Evolutionary conservation across 305 asterid species (phyloP).

Genomic region (Ajuga reptans): DNA sequence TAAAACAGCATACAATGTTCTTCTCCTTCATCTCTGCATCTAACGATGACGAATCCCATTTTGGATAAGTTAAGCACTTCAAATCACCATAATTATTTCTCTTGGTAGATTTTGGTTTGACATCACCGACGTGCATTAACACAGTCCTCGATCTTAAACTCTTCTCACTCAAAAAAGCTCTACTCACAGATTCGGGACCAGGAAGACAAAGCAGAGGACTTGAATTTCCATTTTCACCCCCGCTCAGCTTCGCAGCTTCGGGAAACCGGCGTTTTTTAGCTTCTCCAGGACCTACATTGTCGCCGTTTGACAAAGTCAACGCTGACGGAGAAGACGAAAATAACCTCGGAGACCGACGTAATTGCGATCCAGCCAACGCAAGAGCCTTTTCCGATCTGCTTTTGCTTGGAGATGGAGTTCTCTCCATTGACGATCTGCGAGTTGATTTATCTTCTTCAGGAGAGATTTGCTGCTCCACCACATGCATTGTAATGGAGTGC

Average conservation of each 20-base stretch:
- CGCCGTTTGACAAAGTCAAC: conserved; percentile 22
- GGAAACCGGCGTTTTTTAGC: conserved; percentile 27
- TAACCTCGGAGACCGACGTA: conserved; percentile 24
- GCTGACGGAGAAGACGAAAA: conserved; percentile 15
- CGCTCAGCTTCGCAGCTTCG: conserved; percentile 15
- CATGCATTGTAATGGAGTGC: conserved; percentile 28
- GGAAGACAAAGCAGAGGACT: conserved; percentile 21
- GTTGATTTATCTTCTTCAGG: neutral
- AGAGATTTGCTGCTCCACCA: conserved; percentile 15
- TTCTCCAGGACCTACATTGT: conserved; percentile 12
- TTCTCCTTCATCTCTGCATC: conserved; percentile 21
- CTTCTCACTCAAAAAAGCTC: conserved; percentile 26
- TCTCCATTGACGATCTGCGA: conserved; percentile 41
- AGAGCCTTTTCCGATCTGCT: neutral
- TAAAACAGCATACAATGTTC: conserved; percentile 29
- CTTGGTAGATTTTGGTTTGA: neutral
- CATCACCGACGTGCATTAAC: conserved; percentile 22
- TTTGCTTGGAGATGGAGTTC: conserved; percentile 16
- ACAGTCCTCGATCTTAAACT: conserved; percentile 29
- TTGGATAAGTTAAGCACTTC: neutral
- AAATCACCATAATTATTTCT: neutral
- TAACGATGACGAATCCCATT: neutral
- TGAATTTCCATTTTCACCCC: conserved; percentile 22
- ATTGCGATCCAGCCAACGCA: conserved; percentile 18
- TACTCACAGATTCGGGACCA: conserved; percentile 9